These are phyloP conservation scores for Mortierella sp. DNA, from an alignment of 371 early-diverging fungal species.

Conservation along the genomic window DNA sequence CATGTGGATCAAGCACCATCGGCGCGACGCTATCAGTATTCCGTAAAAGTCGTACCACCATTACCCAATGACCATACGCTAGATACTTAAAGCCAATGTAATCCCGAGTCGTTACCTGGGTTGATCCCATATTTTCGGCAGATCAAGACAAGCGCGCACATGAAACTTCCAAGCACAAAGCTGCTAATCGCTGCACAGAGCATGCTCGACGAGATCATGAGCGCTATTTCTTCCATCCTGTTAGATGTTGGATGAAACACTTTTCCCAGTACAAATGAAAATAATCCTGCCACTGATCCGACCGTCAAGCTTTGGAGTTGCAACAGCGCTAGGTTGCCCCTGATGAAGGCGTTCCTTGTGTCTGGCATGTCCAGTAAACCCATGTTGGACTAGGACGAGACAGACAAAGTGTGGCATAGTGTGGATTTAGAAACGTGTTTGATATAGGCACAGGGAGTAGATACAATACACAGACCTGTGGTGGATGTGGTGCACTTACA, in stretches of 20 bases:
- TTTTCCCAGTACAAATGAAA: slow-evolving; percentile 70
- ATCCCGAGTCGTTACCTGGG: slow-evolving; percentile 55
- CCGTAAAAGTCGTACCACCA: no score
- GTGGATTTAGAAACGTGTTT: no score
- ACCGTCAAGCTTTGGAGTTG: slow-evolving; percentile 78
- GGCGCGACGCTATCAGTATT: no score
- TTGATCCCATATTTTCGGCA: slow-evolving; percentile 75
- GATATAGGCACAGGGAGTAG: no score
- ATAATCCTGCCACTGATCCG: slow-evolving; percentile 74
- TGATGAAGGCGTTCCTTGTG: slow-evolving; percentile 61
- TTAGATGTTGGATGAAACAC: slow-evolving; percentile 63
- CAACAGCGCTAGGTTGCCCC: slow-evolving; percentile 75
- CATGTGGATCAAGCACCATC: no score
- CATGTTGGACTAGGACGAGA: slow-evolving; percentile 64
- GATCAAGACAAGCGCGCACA: slow-evolving; percentile 72
- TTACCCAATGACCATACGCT: no score
- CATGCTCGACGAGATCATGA: slow-evolving; percentile 76
- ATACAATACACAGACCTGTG: background rate
- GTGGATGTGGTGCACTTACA: slow-evolving; percentile 50
- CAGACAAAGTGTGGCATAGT: no score
- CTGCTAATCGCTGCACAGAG: slow-evolving; percentile 78
- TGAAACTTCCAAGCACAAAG: slow-evolving; percentile 76
- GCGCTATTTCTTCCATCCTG: slow-evolving; percentile 63
- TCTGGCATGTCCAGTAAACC: slow-evolving; percentile 68
- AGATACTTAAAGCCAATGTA: no score